Conservation (phyloP, 768 basidiomycete species). For the Royoungia palumana region DNA sequence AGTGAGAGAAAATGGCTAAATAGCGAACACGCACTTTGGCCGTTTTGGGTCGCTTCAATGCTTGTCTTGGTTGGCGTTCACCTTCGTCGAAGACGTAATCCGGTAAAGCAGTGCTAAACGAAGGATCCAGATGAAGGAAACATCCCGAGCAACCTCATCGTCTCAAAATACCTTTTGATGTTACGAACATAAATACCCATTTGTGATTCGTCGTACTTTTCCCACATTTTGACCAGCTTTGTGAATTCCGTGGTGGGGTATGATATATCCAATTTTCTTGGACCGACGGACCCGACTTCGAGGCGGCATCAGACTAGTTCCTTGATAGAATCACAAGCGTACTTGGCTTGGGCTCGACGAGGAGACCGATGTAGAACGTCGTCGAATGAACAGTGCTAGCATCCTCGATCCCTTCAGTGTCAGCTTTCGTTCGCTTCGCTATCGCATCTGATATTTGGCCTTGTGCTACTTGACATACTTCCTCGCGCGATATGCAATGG, state of each 20-base stretch:
- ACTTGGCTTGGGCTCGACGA: conserved; percentile 90
- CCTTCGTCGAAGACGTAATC: conserved; percentile 81
- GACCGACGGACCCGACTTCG: conserved; percentile 71
- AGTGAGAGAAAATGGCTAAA: conserved; percentile 9
- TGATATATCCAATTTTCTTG: conserved; percentile 89
- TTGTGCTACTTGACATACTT: conserved; percentile 83
- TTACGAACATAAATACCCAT: conserved; percentile 96
- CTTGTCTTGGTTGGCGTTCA: conserved; percentile 69
- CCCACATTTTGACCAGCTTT: conserved; percentile 93
- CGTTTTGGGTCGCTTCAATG: conserved; percentile 71
- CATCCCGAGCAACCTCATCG: conserved; percentile 4
- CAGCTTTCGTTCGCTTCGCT: conserved; percentile 70
- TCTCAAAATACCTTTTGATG: conserved; percentile 70
- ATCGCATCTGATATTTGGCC: conserved; percentile 79
- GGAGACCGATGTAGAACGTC: conserved; percentile 95
- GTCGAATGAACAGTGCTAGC: conserved; percentile 85
- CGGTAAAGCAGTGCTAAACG: conserved; percentile 63
- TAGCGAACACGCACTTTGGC: conserved; percentile 44
- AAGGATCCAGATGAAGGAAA: conserved; percentile 22
- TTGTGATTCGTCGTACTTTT: conserved; percentile 83
- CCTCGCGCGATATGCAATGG: conserved; percentile 81
- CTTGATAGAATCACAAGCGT: conserved; percentile 32
- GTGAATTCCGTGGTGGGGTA: conserved; percentile 96
- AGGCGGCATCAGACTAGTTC: conserved; percentile 14
- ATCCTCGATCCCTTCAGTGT: conserved; percentile 73